Evolutionary conservation across 495 filamentous ascomycete species (phyloP), one percentile per base, ranked within the genome.

Genomic region (Hypoxylon cercidicola): DNA sequence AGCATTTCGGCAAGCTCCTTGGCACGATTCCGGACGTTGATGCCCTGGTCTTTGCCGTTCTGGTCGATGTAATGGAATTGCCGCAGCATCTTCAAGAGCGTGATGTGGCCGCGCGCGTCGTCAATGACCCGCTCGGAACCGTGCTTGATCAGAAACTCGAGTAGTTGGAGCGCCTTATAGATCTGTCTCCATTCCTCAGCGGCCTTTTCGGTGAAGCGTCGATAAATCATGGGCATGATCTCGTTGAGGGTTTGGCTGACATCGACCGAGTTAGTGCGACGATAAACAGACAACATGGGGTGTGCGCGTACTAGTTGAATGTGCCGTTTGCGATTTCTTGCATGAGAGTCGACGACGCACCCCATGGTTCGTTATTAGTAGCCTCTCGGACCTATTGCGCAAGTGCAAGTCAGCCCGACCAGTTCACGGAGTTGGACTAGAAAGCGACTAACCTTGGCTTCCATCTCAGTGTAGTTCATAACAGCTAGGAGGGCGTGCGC

Each of bases 401-500:
- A 21, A 64, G 37, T 23, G 39, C 16, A 20, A 23, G 59, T 74
- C 18, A 75, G 60, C 21, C 47, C 8, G 23, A 51, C 35, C 21
- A 25, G 39, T 39, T 45, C 1, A 13, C 12, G 39, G 1, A 9
- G 37, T 15, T 28, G 12, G 41, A 62, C 44, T 48, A 13, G 39
- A 45, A 6, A 41, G 35, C 1, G 40, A 81, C 81, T 65, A 64
- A 95, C 93, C 91, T 98, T 99, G 54, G 93, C 82, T 79, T 99
- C 95, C 94, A 97, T 98, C 75, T 98, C 95, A n/a, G 95, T 99
- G 77, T 94, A 97, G 78, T 98, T 99, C 95, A 97, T 97, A 39
- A 99, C 94, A 64, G 93, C 94, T 97, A 71, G 54, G 64, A 51
- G 35, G 41, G 43, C 16, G 39, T 51, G 47, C 20, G n/a, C 57